Evolutionary conservation across 2,329 filamentous ascomycete genomes (phyloP).

Genomic region (Nigrograna mackinnonii): DNA sequence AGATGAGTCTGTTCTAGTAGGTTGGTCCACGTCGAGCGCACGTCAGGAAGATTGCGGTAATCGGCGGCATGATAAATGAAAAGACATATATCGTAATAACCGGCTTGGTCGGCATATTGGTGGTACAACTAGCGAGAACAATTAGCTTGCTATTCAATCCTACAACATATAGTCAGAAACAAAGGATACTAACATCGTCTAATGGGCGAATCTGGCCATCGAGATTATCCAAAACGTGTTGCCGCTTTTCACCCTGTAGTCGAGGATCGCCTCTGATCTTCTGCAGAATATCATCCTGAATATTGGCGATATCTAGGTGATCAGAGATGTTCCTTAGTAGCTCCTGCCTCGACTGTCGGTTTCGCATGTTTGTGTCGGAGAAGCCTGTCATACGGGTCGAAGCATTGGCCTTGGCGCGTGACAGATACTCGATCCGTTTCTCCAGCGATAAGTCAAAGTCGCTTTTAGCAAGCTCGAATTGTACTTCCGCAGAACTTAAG

Average conservation of each 20-base stretch:
- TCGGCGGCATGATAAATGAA: slow-evolving; percentile 91
- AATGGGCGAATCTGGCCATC: slow-evolving; percentile 79
- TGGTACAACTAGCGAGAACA: slow-evolving; percentile 80
- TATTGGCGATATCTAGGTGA: slow-evolving; percentile 87
- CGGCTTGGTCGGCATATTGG: slow-evolving; percentile 83
- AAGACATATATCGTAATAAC: slow-evolving; percentile 91
- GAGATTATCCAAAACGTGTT: slow-evolving; percentile 67
- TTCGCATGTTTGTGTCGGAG: slow-evolving; percentile 51
- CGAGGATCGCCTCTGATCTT: slow-evolving; percentile 74
- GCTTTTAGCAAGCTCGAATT: slow-evolving; percentile 82
- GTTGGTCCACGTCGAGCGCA: slow-evolving; percentile 81
- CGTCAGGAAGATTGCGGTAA: slow-evolving; percentile 84
- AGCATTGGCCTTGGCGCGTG: slow-evolving; percentile 88
- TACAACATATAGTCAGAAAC: not conserved
- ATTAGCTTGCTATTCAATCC: slow-evolving; percentile 18
- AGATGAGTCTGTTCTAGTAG: slow-evolving; percentile 70
- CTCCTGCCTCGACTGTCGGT: slow-evolving; percentile 78
- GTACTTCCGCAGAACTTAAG: slow-evolving; percentile 85
- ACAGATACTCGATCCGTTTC: slow-evolving; percentile 85
- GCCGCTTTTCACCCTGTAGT: slow-evolving; percentile 65
- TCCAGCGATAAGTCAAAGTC: slow-evolving; percentile 79
- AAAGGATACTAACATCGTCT: slow-evolving; percentile 65
- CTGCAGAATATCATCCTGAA: slow-evolving; percentile 89
- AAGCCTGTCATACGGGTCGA: slow-evolving; percentile 79
- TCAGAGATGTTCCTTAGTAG: slow-evolving; percentile 84